phyloP scores from a whole-genome alignment of 768 basidiomycete genomes.

The Boletus sensibilis region DNA sequence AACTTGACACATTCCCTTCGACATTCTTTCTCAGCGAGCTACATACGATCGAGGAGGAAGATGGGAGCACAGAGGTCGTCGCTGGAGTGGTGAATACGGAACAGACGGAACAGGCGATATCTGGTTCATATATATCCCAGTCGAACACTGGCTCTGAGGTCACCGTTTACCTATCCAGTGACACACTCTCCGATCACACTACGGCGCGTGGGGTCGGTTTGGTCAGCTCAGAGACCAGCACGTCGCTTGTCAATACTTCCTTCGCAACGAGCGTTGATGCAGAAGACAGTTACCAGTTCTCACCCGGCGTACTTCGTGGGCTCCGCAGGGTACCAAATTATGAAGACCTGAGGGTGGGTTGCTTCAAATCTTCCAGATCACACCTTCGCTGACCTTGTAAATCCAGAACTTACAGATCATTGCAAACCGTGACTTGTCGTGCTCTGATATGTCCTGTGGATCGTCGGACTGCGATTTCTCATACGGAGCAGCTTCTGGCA shows the following conservation, averaged over 20 bases:
- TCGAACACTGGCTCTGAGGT: slow-evolving; percentile 1
- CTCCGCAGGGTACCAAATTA: slow-evolving; percentile 20
- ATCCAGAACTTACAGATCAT: neutral
- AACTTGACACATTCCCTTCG: neutral
- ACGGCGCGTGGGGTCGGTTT: neutral
- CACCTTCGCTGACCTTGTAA: neutral
- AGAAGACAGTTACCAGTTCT: neutral
- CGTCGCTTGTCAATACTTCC: slow-evolving; percentile 11
- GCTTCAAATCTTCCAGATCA: neutral
- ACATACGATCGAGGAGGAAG: slow-evolving; percentile 8
- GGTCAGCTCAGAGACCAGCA: neutral
- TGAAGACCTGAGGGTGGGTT: slow-evolving; percentile 20
- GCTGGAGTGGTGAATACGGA: neutral
- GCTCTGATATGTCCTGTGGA: neutral
- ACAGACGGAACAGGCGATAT: neutral
- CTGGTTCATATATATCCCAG: neutral
- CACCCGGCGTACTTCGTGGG: neutral
- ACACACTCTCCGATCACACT: slow-evolving; percentile 2
- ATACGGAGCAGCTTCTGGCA: neutral
- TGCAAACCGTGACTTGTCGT: neutral
- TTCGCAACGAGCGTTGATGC: slow-evolving; percentile 21
- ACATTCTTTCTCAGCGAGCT: neutral
- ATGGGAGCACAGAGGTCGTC: neutral
- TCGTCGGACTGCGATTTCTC: neutral
- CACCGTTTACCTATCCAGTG: slow-evolving; percentile 7